These are phyloP conservation scores for Trifolium dubium DNA, from an alignment of 306 rosid species.

Conservation along the genomic window DNA sequence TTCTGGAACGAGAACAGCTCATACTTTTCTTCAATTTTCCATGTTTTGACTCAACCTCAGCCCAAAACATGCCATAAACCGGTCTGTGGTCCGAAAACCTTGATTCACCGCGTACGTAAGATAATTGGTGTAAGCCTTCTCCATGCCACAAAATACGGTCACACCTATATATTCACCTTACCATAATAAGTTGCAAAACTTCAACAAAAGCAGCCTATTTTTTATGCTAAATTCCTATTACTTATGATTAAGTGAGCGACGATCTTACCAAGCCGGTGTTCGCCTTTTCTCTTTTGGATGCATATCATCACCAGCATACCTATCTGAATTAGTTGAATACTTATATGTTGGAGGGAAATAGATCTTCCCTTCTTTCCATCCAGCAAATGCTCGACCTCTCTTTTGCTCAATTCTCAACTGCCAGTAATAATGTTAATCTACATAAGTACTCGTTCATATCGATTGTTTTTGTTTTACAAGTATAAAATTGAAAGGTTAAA, in stretches of 20 bases:
- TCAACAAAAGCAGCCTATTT: conserved; percentile 3
- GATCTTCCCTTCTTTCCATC: conserved; percentile 98
- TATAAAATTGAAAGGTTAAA: not conserved
- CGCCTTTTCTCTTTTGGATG: conserved; percentile 97
- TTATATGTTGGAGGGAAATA: conserved; percentile 98
- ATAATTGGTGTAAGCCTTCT: conserved; percentile 94
- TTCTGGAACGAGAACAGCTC: conserved; percentile 84
- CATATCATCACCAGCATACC: conserved; percentile 93
- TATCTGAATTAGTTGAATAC: conserved; percentile 93
- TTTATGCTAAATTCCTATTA: conserved; percentile 25
- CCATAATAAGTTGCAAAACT: conserved; percentile 28
- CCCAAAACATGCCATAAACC: conserved; percentile 91
- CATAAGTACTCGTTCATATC: conserved; percentile 18
- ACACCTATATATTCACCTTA: conserved; percentile 63
- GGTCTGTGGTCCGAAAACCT: conserved; percentile 97
- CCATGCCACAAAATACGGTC: conserved; percentile 98
- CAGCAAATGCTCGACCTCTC: conserved; percentile 79
- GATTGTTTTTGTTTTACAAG: conserved; percentile 17
- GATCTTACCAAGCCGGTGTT: conserved; percentile 95
- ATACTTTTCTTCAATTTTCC: conserved; percentile 82
- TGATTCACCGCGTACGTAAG: conserved; percentile 96
- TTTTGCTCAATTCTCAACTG: conserved; percentile 94
- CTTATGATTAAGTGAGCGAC: conserved; percentile 25
- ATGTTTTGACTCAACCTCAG: conserved; percentile 89
- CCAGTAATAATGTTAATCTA: conserved; percentile 33